Evolutionary conservation across 495 filamentous ascomycete species (phyloP), one percentile per base, ranked within the genome.

Genomic region (Annulohypoxylon moriforme): DNA sequence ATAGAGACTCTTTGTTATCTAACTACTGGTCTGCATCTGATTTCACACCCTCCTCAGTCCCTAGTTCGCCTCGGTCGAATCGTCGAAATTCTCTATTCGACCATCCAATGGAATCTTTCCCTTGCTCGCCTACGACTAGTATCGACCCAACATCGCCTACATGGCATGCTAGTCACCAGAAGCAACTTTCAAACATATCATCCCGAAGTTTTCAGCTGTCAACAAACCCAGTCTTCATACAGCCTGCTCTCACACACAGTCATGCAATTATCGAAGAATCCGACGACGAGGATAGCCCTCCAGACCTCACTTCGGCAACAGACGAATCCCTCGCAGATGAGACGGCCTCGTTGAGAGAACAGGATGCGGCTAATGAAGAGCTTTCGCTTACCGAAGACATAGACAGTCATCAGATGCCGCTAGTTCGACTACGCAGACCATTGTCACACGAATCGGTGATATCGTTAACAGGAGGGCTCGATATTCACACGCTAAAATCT

Each of bases 11-110:
- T 83, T 88, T 67, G 78, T 84, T 66, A 68, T 82, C 67, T 31
- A 85, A 68, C 76, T 86, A 88, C 22, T 93, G 89, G 89, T 93
- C 93, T 0, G 75, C 87, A 10, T 86, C 90, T n/a, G 89, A 91
- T 18, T 84, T 87, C 67, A 81, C 86, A 3, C 73, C 85, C 0
- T 93, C 93, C 9, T 95, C 94, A 0, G 81, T 89, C n/a, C 89
- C 94, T 3, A 94, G 89, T 75, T 97, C 94, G 2, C 94, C 95
- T 3, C 86, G 85, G 24, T 95, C 93, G 2, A 89, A 85, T 14
- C 90, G 89, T 75, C 87, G 90, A 13, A 89, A 89, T 20, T 91
- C 93, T 0, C 81, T 97, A 47, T 97, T 97, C 73, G 94, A 98
- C 72, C 84, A 88, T 6, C 77, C 53, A 81, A 86, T 33, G 62